Base-by-base conservation (phyloP, 768 basidiomycete species). In the Leccinum broughii region DNA sequence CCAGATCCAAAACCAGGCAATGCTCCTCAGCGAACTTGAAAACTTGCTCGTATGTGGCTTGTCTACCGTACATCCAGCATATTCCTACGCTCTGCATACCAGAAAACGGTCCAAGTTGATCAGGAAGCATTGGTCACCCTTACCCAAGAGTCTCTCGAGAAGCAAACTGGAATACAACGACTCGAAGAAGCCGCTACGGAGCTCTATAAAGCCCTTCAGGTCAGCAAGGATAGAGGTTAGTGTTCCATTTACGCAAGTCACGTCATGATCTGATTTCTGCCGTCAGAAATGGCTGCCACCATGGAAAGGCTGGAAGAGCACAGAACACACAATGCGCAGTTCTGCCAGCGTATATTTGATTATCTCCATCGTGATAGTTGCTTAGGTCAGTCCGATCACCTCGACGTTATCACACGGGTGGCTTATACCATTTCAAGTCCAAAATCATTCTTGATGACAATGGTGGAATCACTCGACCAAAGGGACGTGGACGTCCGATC, bases 61-160 rank as follows among this genome's bases (percentile, higher is more conserved):
- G 15, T 64, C 26, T 44, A 24, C 22, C 30, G 6, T 39, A 15
- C 14, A 32, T 30, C 30, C 11, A 3, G 41, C 22, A 49, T 54
- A 37, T 56, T 6, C 39, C 54, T 51, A 68, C 24, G 41, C 6
- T 17, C 14, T 24, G 50, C 24, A 26, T 50, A 22, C 51, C 64
- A 98, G 95, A 86, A 92, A 84, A 98, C 95, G 7, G 93, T 96
- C 15, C 90, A 98, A 75, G 96, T 98, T n/a, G 85, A 91, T 66
- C 80, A 84, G 60, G 84, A 87, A 15, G 85, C 87, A 10, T 76
- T 98, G 56, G 70, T 88, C 6, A 86, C 84, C 0, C 82, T 98
- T 2, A 90, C 90, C 0, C 93, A 98, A 77, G 94, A 93, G 66
- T 95, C 94, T 13, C 80, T 97, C 15, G 93, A 95, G 70, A 90